A percentile compares a stretch with the other conserved stretches of the same genome.
phyloP scores from a whole-genome alignment of 2,329 filamentous ascomycete genomes.

The Xylariaceae sp. region DNA sequence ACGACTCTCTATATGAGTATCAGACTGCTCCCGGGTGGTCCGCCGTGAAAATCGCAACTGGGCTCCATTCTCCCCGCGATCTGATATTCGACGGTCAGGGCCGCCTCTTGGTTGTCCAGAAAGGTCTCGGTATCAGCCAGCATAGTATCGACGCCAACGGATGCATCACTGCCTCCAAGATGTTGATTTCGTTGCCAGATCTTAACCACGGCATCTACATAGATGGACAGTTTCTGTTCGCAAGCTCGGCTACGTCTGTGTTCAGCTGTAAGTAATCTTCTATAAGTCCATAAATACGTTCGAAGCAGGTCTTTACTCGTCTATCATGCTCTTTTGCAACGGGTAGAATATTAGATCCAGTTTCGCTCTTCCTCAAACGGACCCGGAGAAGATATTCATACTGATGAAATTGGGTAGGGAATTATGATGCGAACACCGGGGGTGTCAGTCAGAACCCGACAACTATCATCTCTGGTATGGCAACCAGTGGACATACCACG shows the following conservation, averaged over 20 bases:
- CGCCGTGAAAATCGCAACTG: conserved; percentile 24
- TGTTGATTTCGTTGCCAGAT: conserved; percentile 16
- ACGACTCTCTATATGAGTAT: conserved; percentile 15
- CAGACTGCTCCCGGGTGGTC: conserved; percentile 22
- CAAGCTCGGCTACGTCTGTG: conserved; percentile 45
- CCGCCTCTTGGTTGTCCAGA: conserved; percentile 26
- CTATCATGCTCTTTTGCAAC: no score
- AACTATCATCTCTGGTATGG: conserved; percentile 52
- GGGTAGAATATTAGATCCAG: no score
- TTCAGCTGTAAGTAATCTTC: conserved; percentile 36
- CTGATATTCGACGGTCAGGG: conserved; percentile 21
- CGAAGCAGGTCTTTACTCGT: no score
- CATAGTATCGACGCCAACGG: conserved; percentile 23
- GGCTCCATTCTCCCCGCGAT: conserved; percentile 22
- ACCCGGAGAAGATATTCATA: no score
- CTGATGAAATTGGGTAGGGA: conserved; percentile 27
- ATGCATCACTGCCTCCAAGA: conserved; percentile 22
- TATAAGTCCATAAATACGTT: no score
- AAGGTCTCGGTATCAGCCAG: conserved; percentile 25
- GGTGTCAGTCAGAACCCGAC: conserved; percentile 34
- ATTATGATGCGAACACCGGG: conserved; percentile 45
- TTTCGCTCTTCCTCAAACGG: no score
- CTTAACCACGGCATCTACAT: conserved; percentile 42
- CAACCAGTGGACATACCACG: conserved; percentile 47
- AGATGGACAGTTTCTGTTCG: conserved; percentile 35